Base-by-base conservation (phyloP, 208 protist species). In the Leishmania martiniquensis region DNA sequence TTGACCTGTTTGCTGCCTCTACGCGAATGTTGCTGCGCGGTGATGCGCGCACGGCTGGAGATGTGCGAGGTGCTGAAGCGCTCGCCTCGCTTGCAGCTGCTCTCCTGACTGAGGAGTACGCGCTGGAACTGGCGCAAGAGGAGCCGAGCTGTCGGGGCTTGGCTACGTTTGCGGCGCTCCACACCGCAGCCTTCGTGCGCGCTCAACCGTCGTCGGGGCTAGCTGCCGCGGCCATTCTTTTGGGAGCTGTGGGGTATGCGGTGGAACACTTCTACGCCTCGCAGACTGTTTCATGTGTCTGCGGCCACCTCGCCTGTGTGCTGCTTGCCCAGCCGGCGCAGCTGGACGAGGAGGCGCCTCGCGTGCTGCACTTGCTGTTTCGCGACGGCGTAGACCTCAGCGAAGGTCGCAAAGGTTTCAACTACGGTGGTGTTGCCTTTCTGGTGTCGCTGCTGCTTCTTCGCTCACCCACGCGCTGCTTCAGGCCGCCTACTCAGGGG, bases 271-370 rank as follows among this genome's bases (percentile, higher is more conserved):
- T 22, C 49, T 79, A 63, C 39, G 34, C 75, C 15, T 78, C 75
- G 7, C 80, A 83, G 65, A 83, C 80, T 9, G 65, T 83, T 65
- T 83, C 80, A 57, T 72, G 68, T 17, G 62, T 79, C 9, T 70
- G 74, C 12, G 29, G 74, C n/a, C 80, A 75, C 47, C 69, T 83
- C 1, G 62, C 52, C 0, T 47, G 65, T 10, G 57, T 83, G 39
- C 12, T 79, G 12, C 39, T 62, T 12, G 22, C 66, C 42, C 74
- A 79, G 55, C 80, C 80, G 0, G 20, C 65, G 9, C 60, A 63
- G n/a, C 12, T 72, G 37, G 80, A 79, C 9, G 80, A 76, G 42
- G 59, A 17, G 20, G 10, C 74, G 3, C 10, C 69, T 13, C 49
- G 45, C 45, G 74, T 83, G 12, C 69, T 83, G 59, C 74, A 72